Evolutionary conservation across 2,329 filamentous ascomycete genomes (phyloP).

Genomic region (Pseudogymnoascus sp.): DNA sequence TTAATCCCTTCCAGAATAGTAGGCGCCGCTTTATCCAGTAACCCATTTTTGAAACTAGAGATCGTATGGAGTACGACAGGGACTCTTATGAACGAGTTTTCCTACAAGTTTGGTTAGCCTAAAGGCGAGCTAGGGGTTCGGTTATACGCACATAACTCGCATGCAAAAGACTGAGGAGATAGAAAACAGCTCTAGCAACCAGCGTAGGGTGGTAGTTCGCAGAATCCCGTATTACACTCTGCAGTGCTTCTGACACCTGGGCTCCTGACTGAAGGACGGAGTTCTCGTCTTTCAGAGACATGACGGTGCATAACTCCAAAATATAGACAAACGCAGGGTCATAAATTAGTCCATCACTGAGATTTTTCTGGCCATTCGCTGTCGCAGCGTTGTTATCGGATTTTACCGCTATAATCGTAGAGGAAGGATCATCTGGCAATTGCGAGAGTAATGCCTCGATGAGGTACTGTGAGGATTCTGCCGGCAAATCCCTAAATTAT

Average conservation of each 20-base stretch:
- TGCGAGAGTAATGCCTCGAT: slow-evolving; percentile 70
- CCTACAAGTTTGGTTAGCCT: slow-evolving; percentile 41
- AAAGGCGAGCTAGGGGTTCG: neutral
- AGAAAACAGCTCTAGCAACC: slow-evolving; percentile 76
- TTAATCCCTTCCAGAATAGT: slow-evolving; percentile 72
- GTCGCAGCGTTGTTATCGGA: slow-evolving; percentile 63
- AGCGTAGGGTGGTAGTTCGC: slow-evolving; percentile 73
- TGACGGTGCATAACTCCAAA: slow-evolving; percentile 79
- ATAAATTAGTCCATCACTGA: slow-evolving; percentile 56
- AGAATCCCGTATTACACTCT: slow-evolving; percentile 72
- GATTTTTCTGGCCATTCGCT: slow-evolving; percentile 51
- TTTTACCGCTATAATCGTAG: slow-evolving; percentile 82
- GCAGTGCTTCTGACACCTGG: slow-evolving; percentile 69
- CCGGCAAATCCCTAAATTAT: slow-evolving; percentile 48
- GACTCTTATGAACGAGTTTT: slow-evolving; percentile 83
- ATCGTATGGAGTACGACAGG: slow-evolving; percentile 88
- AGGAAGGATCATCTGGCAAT: slow-evolving; percentile 76
- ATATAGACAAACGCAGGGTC: slow-evolving; percentile 83
- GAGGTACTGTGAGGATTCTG: slow-evolving; percentile 50
- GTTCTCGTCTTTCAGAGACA: slow-evolving; percentile 67
- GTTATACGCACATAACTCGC: slow-evolving; percentile 66
- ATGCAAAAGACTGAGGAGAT: slow-evolving; percentile 72
- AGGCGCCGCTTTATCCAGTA: slow-evolving; percentile 66
- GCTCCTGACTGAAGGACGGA: slow-evolving; percentile 69
- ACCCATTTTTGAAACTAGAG: slow-evolving; percentile 73